Conservation (phyloP, 2,329 filamentous ascomycete genomes). For the Elsinoe ampelina region DNA sequence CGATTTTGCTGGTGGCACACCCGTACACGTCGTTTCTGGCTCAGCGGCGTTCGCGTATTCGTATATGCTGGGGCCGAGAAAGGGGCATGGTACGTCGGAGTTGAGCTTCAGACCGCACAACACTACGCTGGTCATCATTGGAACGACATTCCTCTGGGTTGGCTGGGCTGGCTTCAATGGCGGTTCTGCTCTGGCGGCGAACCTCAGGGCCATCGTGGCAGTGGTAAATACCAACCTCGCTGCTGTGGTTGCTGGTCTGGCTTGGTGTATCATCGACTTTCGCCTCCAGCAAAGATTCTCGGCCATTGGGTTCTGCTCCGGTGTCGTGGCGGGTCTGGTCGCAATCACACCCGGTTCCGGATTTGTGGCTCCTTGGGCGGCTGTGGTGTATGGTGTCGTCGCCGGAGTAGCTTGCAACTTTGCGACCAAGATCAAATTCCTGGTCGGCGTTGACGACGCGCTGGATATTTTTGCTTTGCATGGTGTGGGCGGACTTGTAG, state of each 20-base stretch:
- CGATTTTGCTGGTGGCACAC: conserved; percentile 92
- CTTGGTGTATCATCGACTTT: conserved; percentile 94
- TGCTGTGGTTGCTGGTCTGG: conserved; percentile 81
- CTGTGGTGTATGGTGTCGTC: conserved; percentile 50
- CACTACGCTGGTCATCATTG: conserved; percentile 91
- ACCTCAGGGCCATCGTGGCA: conserved; percentile 87
- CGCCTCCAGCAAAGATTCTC: conserved; percentile 91
- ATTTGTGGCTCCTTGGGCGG: conserved; percentile 61
- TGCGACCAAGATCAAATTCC: conserved; percentile 71
- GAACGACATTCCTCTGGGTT: conserved; percentile 94
- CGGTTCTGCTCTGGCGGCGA: conserved; percentile 52
- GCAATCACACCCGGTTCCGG: conserved; percentile 78
- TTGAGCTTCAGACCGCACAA: conserved; percentile 99
- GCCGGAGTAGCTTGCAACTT: conserved; percentile 70
- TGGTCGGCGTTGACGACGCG: conserved; percentile 73
- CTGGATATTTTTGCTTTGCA: conserved; percentile 90
- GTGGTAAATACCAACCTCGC: conserved; percentile 97
- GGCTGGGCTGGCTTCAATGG: conserved; percentile 53
- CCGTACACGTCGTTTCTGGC: conserved; percentile 93
- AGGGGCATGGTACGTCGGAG: conserved; percentile 88
- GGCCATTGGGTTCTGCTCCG: conserved; percentile 87
- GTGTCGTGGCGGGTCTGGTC: conserved; percentile 76
- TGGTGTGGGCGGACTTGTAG: conserved; percentile 71
- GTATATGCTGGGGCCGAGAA: conserved; percentile 85
- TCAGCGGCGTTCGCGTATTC: conserved; percentile 91